Conservation (phyloP, 139 green algal genomes). For the Picochlorum sp. region DNA sequence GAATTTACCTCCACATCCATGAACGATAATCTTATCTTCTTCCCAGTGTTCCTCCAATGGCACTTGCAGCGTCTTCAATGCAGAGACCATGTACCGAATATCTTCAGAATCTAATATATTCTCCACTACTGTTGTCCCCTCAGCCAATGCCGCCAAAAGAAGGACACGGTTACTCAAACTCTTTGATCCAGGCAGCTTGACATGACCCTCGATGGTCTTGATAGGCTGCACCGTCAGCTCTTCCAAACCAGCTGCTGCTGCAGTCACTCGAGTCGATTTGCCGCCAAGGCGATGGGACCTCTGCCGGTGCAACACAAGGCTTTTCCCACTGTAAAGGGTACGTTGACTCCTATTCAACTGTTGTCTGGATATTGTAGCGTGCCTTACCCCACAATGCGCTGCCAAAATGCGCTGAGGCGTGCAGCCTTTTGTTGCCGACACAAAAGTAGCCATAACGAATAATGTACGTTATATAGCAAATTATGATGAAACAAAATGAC, state of each 20-base stretch:
- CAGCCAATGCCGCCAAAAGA: conserved; percentile 84
- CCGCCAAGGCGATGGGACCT: not conserved
- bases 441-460: too few species aligned
- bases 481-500: too few species aligned
- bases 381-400: not conserved
- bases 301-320: too few species aligned
- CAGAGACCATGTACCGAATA: conserved; percentile 89
- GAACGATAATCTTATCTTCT: conserved; percentile 52
- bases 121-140: conserved; percentile 76
- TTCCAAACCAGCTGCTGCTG: conserved; percentile 17
- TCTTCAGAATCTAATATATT: conserved; percentile 97
- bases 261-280: conserved; percentile 3
- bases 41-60: conserved; percentile 75
- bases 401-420: too few species aligned
- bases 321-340: too few species aligned
- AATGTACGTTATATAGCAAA: too few species aligned
- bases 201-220: conserved; percentile 37
- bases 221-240: conserved; percentile 42
- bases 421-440: too few species aligned
- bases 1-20: conserved; percentile 83
- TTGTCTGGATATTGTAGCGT: not conserved
- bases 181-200: conserved; percentile 89
- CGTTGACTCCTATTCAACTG: not conserved
- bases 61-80: conserved; percentile 81
- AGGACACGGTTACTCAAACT: conserved; percentile 94